Evolutionary conservation across 2,329 filamentous ascomycete species (phyloP).

Genomic region (Monosporascus sp.): DNA sequence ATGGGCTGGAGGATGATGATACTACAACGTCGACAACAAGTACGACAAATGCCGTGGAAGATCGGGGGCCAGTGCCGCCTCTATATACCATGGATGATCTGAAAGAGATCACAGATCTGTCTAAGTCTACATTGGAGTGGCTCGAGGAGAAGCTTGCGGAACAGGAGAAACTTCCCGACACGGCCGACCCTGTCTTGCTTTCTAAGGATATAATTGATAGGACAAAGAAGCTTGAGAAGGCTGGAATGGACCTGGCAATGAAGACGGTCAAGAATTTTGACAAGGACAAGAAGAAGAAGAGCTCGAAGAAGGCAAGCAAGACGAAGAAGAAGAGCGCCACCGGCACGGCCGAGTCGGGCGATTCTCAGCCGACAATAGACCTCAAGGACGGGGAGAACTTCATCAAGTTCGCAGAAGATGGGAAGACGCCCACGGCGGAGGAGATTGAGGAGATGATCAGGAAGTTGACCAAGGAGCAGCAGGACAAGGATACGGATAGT

Average conservation of each 20-base stretch:
- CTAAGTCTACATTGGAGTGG: slow-evolving; percentile 64
- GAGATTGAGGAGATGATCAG: slow-evolving; percentile 52
- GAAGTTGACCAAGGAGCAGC: slow-evolving; percentile 29
- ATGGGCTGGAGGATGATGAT: slow-evolving; percentile 72
- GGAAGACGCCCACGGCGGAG: slow-evolving; percentile 38
- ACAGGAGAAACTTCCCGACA: slow-evolving; percentile 64
- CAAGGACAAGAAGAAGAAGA: slow-evolving; percentile 34
- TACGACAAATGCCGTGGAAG: slow-evolving; percentile 40
- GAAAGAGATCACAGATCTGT: slow-evolving; percentile 54
- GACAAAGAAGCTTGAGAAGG: slow-evolving; percentile 65
- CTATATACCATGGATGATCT: slow-evolving; percentile 72
- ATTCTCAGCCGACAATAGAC: slow-evolving; percentile 35
- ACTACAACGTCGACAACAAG: slow-evolving; percentile 25
- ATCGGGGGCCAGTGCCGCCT: slow-evolving; percentile 53
- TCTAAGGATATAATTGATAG: slow-evolving; percentile 66
- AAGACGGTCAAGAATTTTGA: slow-evolving; percentile 58
- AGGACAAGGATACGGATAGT: slow-evolving; percentile 15
- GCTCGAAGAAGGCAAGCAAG: slow-evolving; percentile 37
- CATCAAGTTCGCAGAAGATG: slow-evolving; percentile 33
- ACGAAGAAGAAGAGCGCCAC: slow-evolving; percentile 35
- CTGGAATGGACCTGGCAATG: slow-evolving; percentile 63
- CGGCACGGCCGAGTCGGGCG: slow-evolving; percentile 24
- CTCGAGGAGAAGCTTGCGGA: slow-evolving; percentile 63
- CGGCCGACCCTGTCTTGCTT: slow-evolving; percentile 70
- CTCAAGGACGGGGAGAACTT: slow-evolving; percentile 29